Conservation (phyloP, 139 green algal species). For the Chlorella sp. region DNA sequence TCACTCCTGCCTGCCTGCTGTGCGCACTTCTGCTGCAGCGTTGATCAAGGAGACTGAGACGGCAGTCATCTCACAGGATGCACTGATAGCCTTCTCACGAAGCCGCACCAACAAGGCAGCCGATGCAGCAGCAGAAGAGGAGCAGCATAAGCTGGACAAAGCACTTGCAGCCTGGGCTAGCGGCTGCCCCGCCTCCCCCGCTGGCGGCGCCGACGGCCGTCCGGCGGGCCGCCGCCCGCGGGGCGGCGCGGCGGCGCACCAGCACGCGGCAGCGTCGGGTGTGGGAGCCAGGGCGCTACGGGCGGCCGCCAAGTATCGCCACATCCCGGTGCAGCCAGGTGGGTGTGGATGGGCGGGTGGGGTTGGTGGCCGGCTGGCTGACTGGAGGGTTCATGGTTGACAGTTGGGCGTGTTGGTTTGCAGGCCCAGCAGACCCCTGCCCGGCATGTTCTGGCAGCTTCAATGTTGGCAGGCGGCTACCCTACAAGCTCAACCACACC, state of each 20-base stretch:
- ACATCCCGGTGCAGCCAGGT: too few species aligned
- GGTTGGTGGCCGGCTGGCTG: too few species aligned
- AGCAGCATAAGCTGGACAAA: neutral
- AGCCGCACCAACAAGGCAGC: neutral
- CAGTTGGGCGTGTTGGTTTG: too few species aligned
- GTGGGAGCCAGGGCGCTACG: neutral
- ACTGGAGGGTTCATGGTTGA: too few species aligned
- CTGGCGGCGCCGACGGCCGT: too few species aligned
- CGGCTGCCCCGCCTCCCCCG: neutral
- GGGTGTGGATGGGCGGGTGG: too few species aligned
- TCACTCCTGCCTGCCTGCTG: neutral
- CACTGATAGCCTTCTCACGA: neutral
- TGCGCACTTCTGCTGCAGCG: neutral
- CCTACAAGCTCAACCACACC: too few species aligned
- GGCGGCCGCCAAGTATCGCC: neutral
- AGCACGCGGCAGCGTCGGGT: neutral
- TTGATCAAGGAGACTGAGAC: slow-evolving; percentile 5
- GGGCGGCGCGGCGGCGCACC: neutral
- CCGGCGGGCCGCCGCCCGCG: too few species aligned
- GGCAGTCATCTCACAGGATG: slow-evolving; percentile 9
- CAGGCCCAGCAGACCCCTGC: too few species aligned
- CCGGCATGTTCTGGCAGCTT: too few species aligned
- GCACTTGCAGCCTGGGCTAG: neutral
- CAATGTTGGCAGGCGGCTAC: too few species aligned
- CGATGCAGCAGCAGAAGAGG: neutral